Conservation (phyloP, 148 eudicot genomes). For the Salicornia ramosissima region DNA sequence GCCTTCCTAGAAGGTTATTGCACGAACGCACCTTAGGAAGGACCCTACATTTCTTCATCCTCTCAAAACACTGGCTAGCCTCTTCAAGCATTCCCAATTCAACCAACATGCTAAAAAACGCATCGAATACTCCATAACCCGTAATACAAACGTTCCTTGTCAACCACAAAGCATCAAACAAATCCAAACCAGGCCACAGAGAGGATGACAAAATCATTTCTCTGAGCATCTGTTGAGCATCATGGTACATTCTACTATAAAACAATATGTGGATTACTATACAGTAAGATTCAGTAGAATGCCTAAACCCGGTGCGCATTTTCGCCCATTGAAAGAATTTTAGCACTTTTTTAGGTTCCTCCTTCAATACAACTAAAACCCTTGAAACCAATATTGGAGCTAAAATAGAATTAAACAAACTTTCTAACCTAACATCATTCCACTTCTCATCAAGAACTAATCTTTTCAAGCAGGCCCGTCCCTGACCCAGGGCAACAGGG, state of each 20-base stretch:
- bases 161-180: constrained; percentile 66
- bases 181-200: constrained; percentile 34
- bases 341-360: constrained; percentile 57
- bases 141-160: constrained; percentile 55
- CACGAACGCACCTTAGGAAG: constrained; percentile 80
- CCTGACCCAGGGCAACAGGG: too few species aligned
- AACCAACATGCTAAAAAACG: constrained; percentile 60
- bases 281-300: constrained; percentile 63
- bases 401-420: constrained; percentile 43
- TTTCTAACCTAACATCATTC: constrained; percentile 57
- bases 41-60: constrained; percentile 58
- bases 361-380: constrained; percentile 50
- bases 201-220: constrained; percentile 40
- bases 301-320: constrained; percentile 45
- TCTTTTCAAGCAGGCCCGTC: too few species aligned
- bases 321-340: constrained; percentile 72
- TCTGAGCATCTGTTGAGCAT: constrained; percentile 47
- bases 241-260: constrained; percentile 60
- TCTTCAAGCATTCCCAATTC: constrained; percentile 80
- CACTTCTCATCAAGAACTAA: constrained; percentile 50
- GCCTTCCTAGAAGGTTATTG: constrained; percentile 58
- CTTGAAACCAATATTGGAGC: constrained; percentile 62
- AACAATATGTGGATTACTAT: constrained; percentile 68
- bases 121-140: constrained; percentile 86
- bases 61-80: constrained; percentile 63